phyloP scores from a whole-genome alignment of 2,329 filamentous ascomycete genomes.

The Fusarium agapanthi region DNA sequence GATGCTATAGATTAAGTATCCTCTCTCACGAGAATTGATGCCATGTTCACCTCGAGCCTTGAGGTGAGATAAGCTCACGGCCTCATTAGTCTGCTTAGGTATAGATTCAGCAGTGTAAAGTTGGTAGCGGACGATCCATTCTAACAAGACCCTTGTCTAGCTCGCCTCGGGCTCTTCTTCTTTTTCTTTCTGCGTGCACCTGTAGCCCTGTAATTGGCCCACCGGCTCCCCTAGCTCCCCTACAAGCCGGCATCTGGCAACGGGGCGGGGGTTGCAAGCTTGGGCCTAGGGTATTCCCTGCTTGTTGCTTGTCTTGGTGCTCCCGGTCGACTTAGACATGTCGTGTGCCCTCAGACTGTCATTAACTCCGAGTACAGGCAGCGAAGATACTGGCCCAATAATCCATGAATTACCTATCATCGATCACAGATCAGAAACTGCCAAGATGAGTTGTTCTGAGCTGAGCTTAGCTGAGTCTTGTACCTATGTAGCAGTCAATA shows the following conservation, averaged over 20 bases:
- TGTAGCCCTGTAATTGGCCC: slow-evolving; percentile 5
- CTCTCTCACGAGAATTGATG: slow-evolving; percentile 2
- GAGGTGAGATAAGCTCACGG: not conserved
- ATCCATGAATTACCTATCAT: not conserved
- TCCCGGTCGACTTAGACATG: slow-evolving; percentile 21
- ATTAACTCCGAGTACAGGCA: slow-evolving; percentile 12
- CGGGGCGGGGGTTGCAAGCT: slow-evolving; percentile 5
- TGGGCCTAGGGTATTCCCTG: slow-evolving; percentile 18
- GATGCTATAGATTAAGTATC: not conserved
- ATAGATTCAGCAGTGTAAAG: slow-evolving; percentile 21
- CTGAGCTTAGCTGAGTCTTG: not conserved
- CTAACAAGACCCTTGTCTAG: slow-evolving; percentile 12
- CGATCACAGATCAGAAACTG: not conserved
- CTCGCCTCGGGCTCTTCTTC: not conserved
- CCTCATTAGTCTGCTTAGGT: too few relatives aligned
- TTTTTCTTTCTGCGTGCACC: slow-evolving; percentile 7
- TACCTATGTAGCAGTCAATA: not conserved
- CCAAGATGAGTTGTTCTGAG: not conserved
- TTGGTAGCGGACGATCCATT: slow-evolving; percentile 20
- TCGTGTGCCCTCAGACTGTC: slow-evolving; percentile 22
- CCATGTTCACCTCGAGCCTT: not conserved
- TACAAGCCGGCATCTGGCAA: slow-evolving; percentile 27
- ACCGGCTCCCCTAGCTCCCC: not conserved
- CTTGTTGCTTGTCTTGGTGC: slow-evolving; percentile 12
- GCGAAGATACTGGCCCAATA: not conserved